These are phyloP conservation scores for Mucor velutinosus DNA, from an alignment of 371 early-diverging fungal genomes.

Conservation along the genomic window DNA sequence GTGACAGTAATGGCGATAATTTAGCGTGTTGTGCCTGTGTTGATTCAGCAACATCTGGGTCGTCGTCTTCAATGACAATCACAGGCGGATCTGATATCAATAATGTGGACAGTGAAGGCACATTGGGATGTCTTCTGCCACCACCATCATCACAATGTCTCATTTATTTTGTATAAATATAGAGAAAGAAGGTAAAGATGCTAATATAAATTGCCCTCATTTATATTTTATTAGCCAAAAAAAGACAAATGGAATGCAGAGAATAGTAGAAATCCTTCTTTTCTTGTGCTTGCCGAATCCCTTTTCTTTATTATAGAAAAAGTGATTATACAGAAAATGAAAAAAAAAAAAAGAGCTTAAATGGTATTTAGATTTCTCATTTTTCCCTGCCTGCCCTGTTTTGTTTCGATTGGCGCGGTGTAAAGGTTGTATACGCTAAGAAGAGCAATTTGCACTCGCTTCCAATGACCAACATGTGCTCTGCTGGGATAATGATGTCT, in stretches of 20 bases:
- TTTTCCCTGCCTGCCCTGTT: constrained; percentile 9
- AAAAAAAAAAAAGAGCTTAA: background rate
- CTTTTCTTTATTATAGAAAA: constrained; percentile 8
- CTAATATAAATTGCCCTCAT: background rate
- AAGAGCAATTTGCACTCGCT: constrained; percentile 29
- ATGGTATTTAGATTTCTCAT: constrained; percentile 19
- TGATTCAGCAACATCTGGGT: background rate
- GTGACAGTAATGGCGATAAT: constrained; percentile 28
- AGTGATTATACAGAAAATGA: background rate
- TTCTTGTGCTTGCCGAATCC: constrained; percentile 40
- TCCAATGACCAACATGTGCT: constrained; percentile 24
- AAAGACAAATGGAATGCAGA: constrained; percentile 28
- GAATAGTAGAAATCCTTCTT: constrained; percentile 26
- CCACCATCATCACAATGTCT: too few relatives aligned
- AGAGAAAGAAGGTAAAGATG: constrained; percentile 8
- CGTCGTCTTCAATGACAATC: constrained; percentile 11
- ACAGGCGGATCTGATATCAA: constrained; percentile 24
- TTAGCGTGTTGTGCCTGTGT: background rate
- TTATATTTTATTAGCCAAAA: constrained; percentile 16
- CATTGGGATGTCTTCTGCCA: constrained; percentile 6
- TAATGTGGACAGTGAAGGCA: constrained; percentile 38
- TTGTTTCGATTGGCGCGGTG: background rate
- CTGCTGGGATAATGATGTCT: constrained; percentile 15
- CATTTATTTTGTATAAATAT: constrained; percentile 1
- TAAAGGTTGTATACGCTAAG: constrained; percentile 29